Evolutionary conservation across 164 flowering plant genomes (phyloP).

Genomic region (Stephania yunnanensis): DNA sequence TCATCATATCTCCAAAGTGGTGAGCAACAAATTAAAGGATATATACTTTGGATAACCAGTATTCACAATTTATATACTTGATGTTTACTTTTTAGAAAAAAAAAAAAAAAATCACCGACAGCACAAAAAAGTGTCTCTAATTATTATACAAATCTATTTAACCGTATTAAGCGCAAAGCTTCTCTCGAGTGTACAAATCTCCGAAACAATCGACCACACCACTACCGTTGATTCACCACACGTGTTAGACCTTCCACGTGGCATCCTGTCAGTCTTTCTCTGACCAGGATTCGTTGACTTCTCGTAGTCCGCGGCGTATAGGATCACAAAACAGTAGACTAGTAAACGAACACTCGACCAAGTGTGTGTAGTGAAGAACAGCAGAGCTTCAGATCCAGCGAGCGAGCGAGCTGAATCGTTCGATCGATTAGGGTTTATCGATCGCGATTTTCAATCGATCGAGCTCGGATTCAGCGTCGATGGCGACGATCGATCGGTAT

Average conservation of each 20-base stretch:
- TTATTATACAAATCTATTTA: too few relatives aligned
- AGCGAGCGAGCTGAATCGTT: background rate
- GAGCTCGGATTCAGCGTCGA: background rate
- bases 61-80: too few relatives aligned
- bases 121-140: too few relatives aligned
- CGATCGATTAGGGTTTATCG: background rate
- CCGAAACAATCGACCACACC: too few relatives aligned
- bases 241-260: background rate
- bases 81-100: too few relatives aligned
- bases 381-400: background rate
- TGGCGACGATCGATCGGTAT: constrained; percentile 7
- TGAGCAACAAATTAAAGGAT: too few relatives aligned
- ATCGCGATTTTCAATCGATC: background rate
- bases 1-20: too few relatives aligned
- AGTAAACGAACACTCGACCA: background rate
- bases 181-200: background rate
- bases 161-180: too few relatives aligned
- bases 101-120: too few relatives aligned
- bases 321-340: background rate
- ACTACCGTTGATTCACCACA: background rate
- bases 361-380: background rate
- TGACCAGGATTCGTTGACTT: background rate
- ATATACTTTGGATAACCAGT: too few relatives aligned
- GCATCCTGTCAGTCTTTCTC: background rate
- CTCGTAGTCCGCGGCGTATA: background rate